Evolutionary conservation across 2,329 filamentous ascomycete species (phyloP).

Genomic region (Bipolaris sorokiniana): DNA sequence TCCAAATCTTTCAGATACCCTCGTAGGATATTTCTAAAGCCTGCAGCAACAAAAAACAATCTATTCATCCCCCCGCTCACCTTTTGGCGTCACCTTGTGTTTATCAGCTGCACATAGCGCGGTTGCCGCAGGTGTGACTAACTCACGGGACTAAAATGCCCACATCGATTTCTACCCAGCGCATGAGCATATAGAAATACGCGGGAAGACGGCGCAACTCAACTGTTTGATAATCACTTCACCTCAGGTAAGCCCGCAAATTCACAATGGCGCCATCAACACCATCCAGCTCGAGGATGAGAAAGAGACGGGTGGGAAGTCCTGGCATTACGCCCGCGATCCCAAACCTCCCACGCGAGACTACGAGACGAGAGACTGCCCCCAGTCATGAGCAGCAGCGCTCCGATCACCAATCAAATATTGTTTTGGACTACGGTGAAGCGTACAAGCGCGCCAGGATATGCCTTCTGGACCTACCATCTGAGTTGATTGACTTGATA

Average conservation of each 20-base stretch:
- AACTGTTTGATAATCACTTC: not conserved
- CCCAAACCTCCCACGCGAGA: conserved; percentile 5
- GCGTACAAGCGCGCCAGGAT: not conserved
- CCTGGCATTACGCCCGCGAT: not conserved
- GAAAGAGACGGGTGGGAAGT: conserved; percentile 17
- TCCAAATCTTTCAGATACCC: not conserved
- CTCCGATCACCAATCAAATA: not conserved
- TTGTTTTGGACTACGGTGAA: not conserved
- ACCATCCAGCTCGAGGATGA: conserved; percentile 1
- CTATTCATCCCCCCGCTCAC: conserved; percentile 3
- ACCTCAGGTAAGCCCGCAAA: not conserved
- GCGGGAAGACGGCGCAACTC: not conserved
- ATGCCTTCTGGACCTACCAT: conserved; percentile 13
- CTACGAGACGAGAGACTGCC: conserved; percentile 1
- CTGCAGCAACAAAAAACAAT: not conserved
- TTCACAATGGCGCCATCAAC: conserved; percentile 11
- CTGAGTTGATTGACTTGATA: conserved; percentile 19
- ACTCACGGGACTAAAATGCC: conserved; percentile 7
- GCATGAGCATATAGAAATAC: not conserved
- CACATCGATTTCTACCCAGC: not conserved
- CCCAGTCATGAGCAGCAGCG: not conserved
- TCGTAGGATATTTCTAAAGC: no score
- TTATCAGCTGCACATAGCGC: conserved; percentile 13
- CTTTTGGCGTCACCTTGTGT: conserved; percentile 1
- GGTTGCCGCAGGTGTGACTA: conserved; percentile 11